These are phyloP conservation scores for Discostella stelligera DNA, from an alignment of 352 stramenopile genomes.

Conservation along the genomic window DNA sequence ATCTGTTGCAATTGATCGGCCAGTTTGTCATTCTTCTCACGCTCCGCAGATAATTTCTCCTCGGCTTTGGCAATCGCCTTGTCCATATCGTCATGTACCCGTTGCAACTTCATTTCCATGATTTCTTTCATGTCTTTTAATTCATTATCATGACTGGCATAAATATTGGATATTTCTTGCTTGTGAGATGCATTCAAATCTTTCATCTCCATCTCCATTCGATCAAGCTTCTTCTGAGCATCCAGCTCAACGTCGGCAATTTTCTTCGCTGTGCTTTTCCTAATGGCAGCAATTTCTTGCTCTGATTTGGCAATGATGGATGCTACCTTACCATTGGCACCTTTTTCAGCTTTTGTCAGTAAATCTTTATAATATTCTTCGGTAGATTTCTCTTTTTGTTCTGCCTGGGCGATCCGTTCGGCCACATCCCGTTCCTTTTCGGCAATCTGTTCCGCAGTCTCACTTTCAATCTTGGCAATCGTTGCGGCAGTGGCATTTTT, in stretches of 20 bases:
- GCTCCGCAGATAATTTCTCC: slow-evolving; percentile 12
- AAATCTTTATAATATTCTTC: slow-evolving; percentile 2
- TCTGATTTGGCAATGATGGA: slow-evolving; percentile 17
- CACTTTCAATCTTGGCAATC: slow-evolving; percentile 24
- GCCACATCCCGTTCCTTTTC: slow-evolving; percentile 11
- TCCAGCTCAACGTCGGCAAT: slow-evolving; percentile 9
- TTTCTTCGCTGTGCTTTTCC: slow-evolving; percentile 26
- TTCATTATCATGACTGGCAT: background rate
- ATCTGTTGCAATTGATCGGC: slow-evolving; percentile 1
- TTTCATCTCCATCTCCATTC: slow-evolving; percentile 17
- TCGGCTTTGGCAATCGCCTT: slow-evolving; percentile 20
- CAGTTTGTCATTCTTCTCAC: slow-evolving; percentile 18
- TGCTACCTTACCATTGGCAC: slow-evolving; percentile 7
- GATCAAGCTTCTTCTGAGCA: slow-evolving; percentile 7
- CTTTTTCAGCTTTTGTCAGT: background rate
- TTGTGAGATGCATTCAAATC: background rate
- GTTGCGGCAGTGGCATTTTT: slow-evolving; percentile 22
- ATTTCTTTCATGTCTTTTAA: slow-evolving; percentile 13
- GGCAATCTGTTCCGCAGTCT: slow-evolving; percentile 12
- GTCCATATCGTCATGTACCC: slow-evolving; percentile 15
- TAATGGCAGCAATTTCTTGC: slow-evolving; percentile 9
- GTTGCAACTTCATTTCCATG: slow-evolving; percentile 16
- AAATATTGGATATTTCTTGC: slow-evolving; percentile 5
- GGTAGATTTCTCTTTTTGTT: slow-evolving; percentile 18
- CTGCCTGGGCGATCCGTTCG: slow-evolving; percentile 6